phyloP scores from a whole-genome alignment of 805 yeast genomes.

The Danielozyma ontarioensis region DNA sequence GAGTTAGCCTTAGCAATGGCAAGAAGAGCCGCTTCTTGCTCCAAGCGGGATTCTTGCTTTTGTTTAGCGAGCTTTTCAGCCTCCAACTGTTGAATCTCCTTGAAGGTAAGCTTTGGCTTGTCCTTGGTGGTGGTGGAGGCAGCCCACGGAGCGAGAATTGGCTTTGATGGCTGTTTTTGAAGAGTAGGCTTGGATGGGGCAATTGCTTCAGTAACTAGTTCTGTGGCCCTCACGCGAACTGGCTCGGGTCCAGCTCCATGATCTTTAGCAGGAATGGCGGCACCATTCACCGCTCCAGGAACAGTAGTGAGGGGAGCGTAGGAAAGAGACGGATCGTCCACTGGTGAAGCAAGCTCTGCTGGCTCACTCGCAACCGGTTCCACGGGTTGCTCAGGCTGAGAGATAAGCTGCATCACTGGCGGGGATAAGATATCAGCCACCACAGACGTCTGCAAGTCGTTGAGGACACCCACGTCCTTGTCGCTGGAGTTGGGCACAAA shows the following conservation, averaged over 20 bases:
- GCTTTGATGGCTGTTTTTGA: not conserved
- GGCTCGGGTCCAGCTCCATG: no score
- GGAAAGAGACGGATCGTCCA: no score
- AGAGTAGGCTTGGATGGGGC: constrained; percentile 9
- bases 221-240: no score
- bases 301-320: no score
- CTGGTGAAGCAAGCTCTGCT: constrained; percentile 1
- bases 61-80: constrained; percentile 37
- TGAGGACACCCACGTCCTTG: constrained; percentile 28
- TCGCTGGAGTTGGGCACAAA: constrained; percentile 22
- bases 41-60: constrained; percentile 29
- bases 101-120: constrained; percentile 41
- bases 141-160: constrained; percentile 54
- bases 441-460: constrained; percentile 34
- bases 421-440: constrained; percentile 38
- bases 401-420: constrained; percentile 37
- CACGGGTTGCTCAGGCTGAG: constrained; percentile 5
- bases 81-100: constrained; percentile 48
- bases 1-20: constrained; percentile 16
- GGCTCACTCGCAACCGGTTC: not conserved
- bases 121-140: constrained; percentile 12
- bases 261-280: not conserved
- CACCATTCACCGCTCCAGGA: no score
- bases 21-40: constrained; percentile 15
- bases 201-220: constrained; percentile 6